phyloP scores from a whole-genome alignment of 805 yeast genomes.

The Starmerella khaoyaiensis region DNA sequence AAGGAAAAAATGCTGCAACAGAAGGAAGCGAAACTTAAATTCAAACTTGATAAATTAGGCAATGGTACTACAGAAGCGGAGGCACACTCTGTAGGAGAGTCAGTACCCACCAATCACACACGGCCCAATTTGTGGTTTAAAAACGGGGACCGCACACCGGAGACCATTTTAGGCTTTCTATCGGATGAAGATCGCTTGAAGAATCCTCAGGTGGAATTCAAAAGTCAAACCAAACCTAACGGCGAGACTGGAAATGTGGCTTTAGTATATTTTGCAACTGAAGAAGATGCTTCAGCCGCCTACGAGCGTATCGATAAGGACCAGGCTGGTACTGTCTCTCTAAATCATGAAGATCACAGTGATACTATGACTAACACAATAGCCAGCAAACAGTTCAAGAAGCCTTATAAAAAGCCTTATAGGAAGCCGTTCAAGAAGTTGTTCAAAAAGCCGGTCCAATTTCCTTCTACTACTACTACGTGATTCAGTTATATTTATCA shows the following conservation, averaged over 20 bases:
- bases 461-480: too few relatives aligned
- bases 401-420: too few relatives aligned
- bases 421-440: too few relatives aligned
- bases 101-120: constrained; percentile 2
- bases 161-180: constrained; percentile 25
- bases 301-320: constrained; percentile 27
- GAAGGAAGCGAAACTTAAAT: constrained; percentile 5
- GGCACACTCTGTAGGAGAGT: constrained; percentile 2
- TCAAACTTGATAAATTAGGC: not conserved
- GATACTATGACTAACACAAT: too few relatives aligned
- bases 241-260: constrained; percentile 27
- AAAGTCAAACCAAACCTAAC: constrained; percentile 17
- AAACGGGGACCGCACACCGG: constrained; percentile 28
- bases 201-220: constrained; percentile 25
- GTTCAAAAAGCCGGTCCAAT: too few relatives aligned
- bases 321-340: constrained; percentile 24
- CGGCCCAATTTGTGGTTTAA: constrained; percentile 32
- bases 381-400: too few relatives aligned
- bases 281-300: constrained; percentile 29
- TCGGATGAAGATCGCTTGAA: constrained; percentile 26
- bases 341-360: constrained; percentile 9
- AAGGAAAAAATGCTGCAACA: constrained; percentile 3
- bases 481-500: too few relatives aligned
- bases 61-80: constrained; percentile 1
- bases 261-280: constrained; percentile 28